A percentile compares a stretch with the other conserved stretches of the same genome.
Conservation (phyloP, 352 stramenopile genomes). For the Phytophthora crassamura region DNA sequence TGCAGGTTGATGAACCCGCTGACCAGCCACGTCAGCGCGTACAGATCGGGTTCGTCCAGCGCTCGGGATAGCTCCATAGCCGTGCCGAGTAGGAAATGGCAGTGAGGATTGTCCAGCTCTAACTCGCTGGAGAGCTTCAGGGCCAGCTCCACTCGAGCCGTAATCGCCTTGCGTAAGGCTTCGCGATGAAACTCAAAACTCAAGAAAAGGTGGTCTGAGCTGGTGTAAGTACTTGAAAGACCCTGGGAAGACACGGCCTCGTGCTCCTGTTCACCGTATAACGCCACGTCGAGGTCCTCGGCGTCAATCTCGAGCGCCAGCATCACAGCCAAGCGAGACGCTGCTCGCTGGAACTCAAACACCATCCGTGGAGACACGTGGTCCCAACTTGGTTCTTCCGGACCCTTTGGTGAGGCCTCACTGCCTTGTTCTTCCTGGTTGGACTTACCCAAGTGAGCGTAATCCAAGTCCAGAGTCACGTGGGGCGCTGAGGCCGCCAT, state of each 20-base stretch:
- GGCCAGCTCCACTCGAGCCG: constrained; percentile 48
- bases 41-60: constrained; percentile 55
- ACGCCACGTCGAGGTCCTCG: constrained; percentile 33
- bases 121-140: constrained; percentile 48
- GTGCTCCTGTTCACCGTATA: constrained; percentile 37
- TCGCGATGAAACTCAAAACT: constrained; percentile 44
- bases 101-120: constrained; percentile 33
- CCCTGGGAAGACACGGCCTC: constrained; percentile 2
- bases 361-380: constrained; percentile 25
- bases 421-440: constrained; percentile 2
- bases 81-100: constrained; percentile 43
- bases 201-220: constrained; percentile 17
- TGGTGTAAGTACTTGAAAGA: constrained; percentile 24
- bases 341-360: constrained; percentile 44
- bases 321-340: constrained; percentile 36
- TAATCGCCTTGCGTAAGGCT: constrained; percentile 45
- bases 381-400: not conserved
- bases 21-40: constrained; percentile 51
- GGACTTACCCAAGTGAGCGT: constrained; percentile 42
- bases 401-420: constrained; percentile 1
- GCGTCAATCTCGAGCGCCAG: constrained; percentile 36
- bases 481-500: constrained; percentile 24
- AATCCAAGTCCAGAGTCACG: constrained; percentile 47
- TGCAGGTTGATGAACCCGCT: constrained; percentile 57
- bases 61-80: constrained; percentile 45